Percentiles rank a stretch among this genome's conserved stretches.
These are phyloP conservation scores for Micractinium conductrix DNA, from an alignment of 139 green algal species.

Conservation along the genomic window DNA sequence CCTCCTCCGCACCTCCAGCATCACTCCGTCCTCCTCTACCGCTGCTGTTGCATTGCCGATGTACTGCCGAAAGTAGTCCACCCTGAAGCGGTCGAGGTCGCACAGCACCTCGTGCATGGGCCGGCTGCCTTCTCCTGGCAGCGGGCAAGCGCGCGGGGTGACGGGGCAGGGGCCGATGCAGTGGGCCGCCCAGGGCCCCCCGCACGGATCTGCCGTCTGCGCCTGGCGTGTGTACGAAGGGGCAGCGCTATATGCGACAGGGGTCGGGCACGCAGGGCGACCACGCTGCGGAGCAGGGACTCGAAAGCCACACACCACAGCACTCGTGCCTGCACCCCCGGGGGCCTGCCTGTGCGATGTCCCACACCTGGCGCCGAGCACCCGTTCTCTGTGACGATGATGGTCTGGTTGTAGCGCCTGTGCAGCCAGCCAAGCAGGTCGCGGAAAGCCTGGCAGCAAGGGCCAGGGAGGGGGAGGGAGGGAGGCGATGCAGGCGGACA, in stretches of 20 bases:
- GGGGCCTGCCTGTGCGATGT: too few relatives aligned
- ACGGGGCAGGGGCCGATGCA: too few relatives aligned
- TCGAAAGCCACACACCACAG: too few relatives aligned
- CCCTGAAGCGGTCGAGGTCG: constrained; percentile 50
- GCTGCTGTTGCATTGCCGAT: constrained; percentile 24
- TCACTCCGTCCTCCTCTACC: constrained; percentile 37
- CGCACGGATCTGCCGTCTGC: too few relatives aligned
- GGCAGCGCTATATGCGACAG: too few relatives aligned
- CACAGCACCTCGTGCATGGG: constrained; percentile 31
- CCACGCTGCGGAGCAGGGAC: background rate
- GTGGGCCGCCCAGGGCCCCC: too few relatives aligned
- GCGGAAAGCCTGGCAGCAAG: constrained; percentile 34
- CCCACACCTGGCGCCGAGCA: constrained; percentile 39
- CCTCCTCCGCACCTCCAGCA: constrained; percentile 43
- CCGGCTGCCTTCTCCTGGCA: background rate
- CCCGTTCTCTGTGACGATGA: constrained; percentile 41
- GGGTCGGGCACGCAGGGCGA: too few relatives aligned
- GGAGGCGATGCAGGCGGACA: too few relatives aligned
- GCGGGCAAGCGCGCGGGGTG: background rate
- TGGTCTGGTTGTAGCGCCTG: constrained; percentile 33
- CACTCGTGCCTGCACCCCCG: too few relatives aligned
- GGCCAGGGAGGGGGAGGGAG: too few relatives aligned
- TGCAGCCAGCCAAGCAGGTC: constrained; percentile 50
- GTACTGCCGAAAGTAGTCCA: constrained; percentile 53
- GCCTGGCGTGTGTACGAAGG: background rate